These are phyloP conservation scores for Wickerhamomyces ciferrii DNA, from an alignment of 805 yeast species.

Conservation along the genomic window DNA sequence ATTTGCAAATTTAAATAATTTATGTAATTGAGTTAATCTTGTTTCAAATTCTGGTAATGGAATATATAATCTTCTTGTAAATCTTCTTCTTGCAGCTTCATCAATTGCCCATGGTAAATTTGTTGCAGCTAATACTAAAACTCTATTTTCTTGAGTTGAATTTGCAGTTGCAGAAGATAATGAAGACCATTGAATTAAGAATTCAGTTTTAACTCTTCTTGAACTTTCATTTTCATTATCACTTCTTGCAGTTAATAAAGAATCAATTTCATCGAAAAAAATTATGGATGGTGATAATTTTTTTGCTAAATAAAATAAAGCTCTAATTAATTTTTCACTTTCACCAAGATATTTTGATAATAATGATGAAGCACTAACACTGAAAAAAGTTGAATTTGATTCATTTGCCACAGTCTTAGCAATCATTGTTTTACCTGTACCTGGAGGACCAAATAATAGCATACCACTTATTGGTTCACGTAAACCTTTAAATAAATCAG, in stretches of 20 bases:
- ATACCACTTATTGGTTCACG: constrained; percentile 96
- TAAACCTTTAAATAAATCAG: constrained; percentile 86
- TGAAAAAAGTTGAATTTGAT: constrained; percentile 88
- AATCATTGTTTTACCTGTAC: constrained; percentile 97
- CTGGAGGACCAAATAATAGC: constrained; percentile 96
- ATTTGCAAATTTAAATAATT: constrained; percentile 62
- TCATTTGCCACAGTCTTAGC: constrained; percentile 98
- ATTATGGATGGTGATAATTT: constrained; percentile 90
- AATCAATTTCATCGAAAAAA: constrained; percentile 95
- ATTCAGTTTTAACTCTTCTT: constrained; percentile 88
- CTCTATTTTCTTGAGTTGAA: constrained; percentile 37
- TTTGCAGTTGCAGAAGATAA: constrained; percentile 80
- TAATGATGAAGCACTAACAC: constrained; percentile 86
- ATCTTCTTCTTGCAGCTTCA: constrained; percentile 94
- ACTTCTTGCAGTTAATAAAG: constrained; percentile 76
- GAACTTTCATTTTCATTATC: constrained; percentile 84
- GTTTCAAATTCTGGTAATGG: constrained; percentile 91
- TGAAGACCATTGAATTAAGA: constrained; percentile 92
- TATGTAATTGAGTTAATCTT: constrained; percentile 64
- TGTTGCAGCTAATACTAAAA: constrained; percentile 89
- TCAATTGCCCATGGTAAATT: constrained; percentile 97
- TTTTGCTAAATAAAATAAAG: constrained; percentile 80
- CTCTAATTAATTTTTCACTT: constrained; percentile 87
- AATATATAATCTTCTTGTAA: constrained; percentile 87
- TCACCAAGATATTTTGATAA: constrained; percentile 82